phyloP scores from a whole-genome alignment of 2,329 filamentous ascomycete species.

The Ilyonectria sp. region DNA sequence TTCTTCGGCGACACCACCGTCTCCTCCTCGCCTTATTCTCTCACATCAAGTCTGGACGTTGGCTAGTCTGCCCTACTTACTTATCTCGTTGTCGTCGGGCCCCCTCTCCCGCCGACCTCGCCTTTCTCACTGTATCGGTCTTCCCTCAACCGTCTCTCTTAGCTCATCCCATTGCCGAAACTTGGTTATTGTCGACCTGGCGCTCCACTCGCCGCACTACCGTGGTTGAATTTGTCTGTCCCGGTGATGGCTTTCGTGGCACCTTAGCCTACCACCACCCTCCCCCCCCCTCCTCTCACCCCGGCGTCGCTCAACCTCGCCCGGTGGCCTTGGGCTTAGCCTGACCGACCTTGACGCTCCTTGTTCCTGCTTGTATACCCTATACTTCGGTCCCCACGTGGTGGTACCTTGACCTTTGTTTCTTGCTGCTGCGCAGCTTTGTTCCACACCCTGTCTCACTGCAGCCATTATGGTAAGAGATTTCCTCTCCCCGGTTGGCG shows the following conservation, averaged over 20 bases:
- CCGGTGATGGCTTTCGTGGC: conserved; percentile 54
- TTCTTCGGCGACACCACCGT: conserved; percentile 31
- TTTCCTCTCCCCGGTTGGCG: conserved; percentile 56
- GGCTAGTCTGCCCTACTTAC: conserved; percentile 43
- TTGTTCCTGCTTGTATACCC: conserved; percentile 54
- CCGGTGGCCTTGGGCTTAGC: conserved; percentile 46
- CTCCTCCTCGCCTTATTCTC: conserved; percentile 21
- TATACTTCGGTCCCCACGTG: conserved; percentile 54
- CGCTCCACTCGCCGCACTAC: conserved; percentile 48
- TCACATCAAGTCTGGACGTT: conserved; percentile 36
- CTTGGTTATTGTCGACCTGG: conserved; percentile 44
- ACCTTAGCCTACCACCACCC: conserved; percentile 53
- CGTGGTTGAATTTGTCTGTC: conserved; percentile 47
- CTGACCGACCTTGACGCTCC: conserved; percentile 48
- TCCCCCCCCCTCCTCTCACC: conserved; percentile 52
- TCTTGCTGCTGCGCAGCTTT: conserved; percentile 49
- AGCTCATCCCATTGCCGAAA: conserved; percentile 40
- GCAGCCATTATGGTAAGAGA: conserved; percentile 66
- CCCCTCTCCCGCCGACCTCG: conserved; percentile 40
- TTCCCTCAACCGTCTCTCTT: conserved; percentile 42
- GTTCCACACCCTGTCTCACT: conserved; percentile 55
- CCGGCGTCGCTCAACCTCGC: conserved; percentile 49
- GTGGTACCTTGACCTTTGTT: conserved; percentile 55
- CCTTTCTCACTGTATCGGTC: conserved; percentile 41
- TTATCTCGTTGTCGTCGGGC: conserved; percentile 47